Evolutionary conservation across 495 filamentous ascomycete genomes (phyloP), one percentile per base, ranked within the genome.

Genomic region (Aspergillus steynii): DNA sequence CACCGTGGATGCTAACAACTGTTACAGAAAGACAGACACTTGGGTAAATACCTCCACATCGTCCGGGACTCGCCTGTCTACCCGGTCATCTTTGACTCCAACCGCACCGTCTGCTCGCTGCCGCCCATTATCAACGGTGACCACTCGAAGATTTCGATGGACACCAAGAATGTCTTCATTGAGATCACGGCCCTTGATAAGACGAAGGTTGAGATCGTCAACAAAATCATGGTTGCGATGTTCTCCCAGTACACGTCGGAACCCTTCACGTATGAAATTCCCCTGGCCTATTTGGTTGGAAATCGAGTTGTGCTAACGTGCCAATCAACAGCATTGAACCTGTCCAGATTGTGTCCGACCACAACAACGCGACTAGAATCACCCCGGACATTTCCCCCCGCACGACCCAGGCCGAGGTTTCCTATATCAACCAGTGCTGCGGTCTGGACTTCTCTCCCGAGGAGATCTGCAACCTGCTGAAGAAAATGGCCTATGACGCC

Each of bases 61-160:
- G 93, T 99, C 71, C 86, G 86, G 26, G 93, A 97, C 72, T 92
- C 90, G 57, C 91, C 93, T 15, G 89, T 97, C 32, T 99, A 98
- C 73, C 95, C 95, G n/a, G 91, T 97, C 52, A 94, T 99, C 65
- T 91, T 91, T 67, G 95, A 99, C 76, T 85, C 91, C 42, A 90
- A 96, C 64, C 80, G 86, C 37, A 89, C 84, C 32, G 91, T 98
- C 52, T 96, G 93, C 79, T 97, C 94, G 28, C 81, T 99, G 56
- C 95, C 95, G 0, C 95, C 95, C 25, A 97, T 98, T 70, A 99
- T 99, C 82, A 99, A 99, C 77, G 86, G 92, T 62, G 85, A 99
- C 68, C 92, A 91, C 76, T 96, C 93, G 57, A 99, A 98, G 79
- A 98, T 99, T 70, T 91, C 84, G 1, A 78, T 96, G 46, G 79